Evolutionary conservation across 2,329 filamentous ascomycete species (phyloP).

Genomic region (Allantophomopsis cytisporea): DNA sequence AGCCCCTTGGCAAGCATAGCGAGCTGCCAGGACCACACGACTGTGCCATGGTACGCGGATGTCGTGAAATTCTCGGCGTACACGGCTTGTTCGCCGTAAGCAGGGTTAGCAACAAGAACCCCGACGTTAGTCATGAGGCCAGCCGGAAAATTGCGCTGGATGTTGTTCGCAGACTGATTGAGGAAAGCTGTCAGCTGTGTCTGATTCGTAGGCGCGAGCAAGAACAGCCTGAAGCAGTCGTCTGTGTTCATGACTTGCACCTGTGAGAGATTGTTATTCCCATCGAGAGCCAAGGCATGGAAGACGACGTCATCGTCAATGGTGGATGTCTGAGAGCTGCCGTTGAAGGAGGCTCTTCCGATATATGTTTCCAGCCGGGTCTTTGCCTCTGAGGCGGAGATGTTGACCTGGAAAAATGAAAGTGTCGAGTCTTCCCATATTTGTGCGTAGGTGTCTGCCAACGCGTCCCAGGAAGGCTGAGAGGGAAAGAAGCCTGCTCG

Average conservation of each 20-base stretch:
- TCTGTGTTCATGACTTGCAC: conserved; percentile 51
- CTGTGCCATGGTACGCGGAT: conserved; percentile 47
- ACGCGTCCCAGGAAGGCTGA: conserved; percentile 28
- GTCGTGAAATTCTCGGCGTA: conserved; percentile 38
- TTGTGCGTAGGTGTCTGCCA: conserved; percentile 35
- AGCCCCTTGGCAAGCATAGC: conserved; percentile 51
- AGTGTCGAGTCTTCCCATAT: conserved; percentile 50
- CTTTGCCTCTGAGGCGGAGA: conserved; percentile 29
- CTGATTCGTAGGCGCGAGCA: conserved; percentile 45
- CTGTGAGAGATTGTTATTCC: conserved; percentile 29
- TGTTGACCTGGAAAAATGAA: conserved; percentile 35
- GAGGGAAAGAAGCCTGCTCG: conserved; percentile 33
- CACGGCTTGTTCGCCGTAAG: conserved; percentile 31
- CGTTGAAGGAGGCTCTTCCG: conserved; percentile 24
- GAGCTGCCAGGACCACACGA: conserved; percentile 52
- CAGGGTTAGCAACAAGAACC: conserved; percentile 46
- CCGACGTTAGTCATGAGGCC: conserved; percentile 42
- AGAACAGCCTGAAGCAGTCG: conserved; percentile 47
- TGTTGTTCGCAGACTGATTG: conserved; percentile 40
- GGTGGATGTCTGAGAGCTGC: conserved; percentile 25
- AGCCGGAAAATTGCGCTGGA: conserved; percentile 41
- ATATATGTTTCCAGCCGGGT: conserved; percentile 34
- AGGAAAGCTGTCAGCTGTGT: conserved; percentile 40
- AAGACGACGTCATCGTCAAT: conserved; percentile 32
- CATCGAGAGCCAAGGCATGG: conserved; percentile 42